Percentiles rank a stretch among this genome's conserved stretches.
Evolutionary conservation across 2,329 filamentous ascomycete genomes (phyloP).

Genomic region (Xylaria digitata): DNA sequence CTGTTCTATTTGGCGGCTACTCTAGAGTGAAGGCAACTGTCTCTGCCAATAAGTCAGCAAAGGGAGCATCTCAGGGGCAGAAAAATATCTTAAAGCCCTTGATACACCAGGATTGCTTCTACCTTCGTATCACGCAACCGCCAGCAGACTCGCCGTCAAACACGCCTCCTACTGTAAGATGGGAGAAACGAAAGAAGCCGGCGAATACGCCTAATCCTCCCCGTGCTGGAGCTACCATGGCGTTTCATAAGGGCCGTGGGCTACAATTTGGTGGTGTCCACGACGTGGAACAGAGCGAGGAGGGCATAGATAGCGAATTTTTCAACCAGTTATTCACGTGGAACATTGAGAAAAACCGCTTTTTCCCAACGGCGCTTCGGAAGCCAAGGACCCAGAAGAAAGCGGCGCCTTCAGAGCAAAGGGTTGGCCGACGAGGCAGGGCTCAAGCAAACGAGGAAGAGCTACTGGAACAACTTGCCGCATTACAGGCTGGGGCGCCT

Average conservation of each 20-base stretch:
- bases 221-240: slow-evolving; percentile 91
- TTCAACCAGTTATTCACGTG: slow-evolving; percentile 93
- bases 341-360: slow-evolving; percentile 95
- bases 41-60: slow-evolving; percentile 70
- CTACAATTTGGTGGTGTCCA: slow-evolving; percentile 96
- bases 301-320: slow-evolving; percentile 97
- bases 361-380: slow-evolving; percentile 84
- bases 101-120: slow-evolving; percentile 96
- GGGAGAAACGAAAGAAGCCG: slow-evolving; percentile 93
- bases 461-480: slow-evolving; percentile 84
- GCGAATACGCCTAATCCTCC: slow-evolving; percentile 87
- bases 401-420: slow-evolving; percentile 66
- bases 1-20: slow-evolving; percentile 92
- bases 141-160: slow-evolving; percentile 72
- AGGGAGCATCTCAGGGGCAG: slow-evolving; percentile 69
- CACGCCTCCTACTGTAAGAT: slow-evolving; percentile 78
- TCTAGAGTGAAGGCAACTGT: slow-evolving; percentile 84
- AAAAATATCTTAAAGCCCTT: slow-evolving; percentile 84
- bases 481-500: slow-evolving; percentile 79
- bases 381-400: slow-evolving; percentile 77
- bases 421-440: slow-evolving; percentile 73
- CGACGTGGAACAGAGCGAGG: slow-evolving; percentile 89
- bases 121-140: slow-evolving; percentile 82
- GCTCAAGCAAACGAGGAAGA: slow-evolving; percentile 94
- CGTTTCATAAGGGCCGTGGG: slow-evolving; percentile 90